Evolutionary conservation across 2,329 filamentous ascomycete genomes (phyloP), one percentile per base, ranked within the genome.

Genomic region (Pyrenophora seminiperda): DNA sequence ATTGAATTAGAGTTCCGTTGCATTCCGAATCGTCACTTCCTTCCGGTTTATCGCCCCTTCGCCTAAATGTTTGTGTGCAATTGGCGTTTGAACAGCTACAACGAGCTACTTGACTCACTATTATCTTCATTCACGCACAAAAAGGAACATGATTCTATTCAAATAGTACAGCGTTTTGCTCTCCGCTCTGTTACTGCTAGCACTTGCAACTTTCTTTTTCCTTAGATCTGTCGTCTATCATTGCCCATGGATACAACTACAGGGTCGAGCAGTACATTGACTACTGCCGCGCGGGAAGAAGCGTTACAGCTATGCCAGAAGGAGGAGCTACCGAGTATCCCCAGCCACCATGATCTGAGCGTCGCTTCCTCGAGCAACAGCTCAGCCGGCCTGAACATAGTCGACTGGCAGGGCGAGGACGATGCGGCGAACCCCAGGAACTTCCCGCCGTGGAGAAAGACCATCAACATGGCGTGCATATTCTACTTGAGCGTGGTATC

Each of bases 401-500:
- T 61, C 14, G 53, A 57, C 32, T 61, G 58, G 58, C 41, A 53
- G 9, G 46, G 51, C 14, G 41, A 49, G 6, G 41, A 57, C 24
- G 58, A 71, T 47, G 58, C 63, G 13, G 50, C 55, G 11, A 69
- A 70, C 33, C 68, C 68, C 5, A 44, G 64, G 50, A 71, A 72
- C 41, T 72, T 67, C 61, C 36, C 54, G 3, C 30, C 31, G 7
- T 24, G 15, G 30, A 59, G 52, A 34, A 67, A 67, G 50, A 59
- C 58, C 45, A 53, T 53, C 24, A 62, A 61, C 30, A 59, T 70
- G 29, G 46, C 49, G 15, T 59, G 62, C 17, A 65, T 65, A 5
- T 70, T 71, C 45, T 38, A 67, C 14, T 57, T 63, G 66, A 69
- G 59, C 31, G 60, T 38, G 5, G 7, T 47, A 4, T 33, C 44